Conservation (phyloP, 345 rosid genomes). For the Corchorus olitorius region DNA sequence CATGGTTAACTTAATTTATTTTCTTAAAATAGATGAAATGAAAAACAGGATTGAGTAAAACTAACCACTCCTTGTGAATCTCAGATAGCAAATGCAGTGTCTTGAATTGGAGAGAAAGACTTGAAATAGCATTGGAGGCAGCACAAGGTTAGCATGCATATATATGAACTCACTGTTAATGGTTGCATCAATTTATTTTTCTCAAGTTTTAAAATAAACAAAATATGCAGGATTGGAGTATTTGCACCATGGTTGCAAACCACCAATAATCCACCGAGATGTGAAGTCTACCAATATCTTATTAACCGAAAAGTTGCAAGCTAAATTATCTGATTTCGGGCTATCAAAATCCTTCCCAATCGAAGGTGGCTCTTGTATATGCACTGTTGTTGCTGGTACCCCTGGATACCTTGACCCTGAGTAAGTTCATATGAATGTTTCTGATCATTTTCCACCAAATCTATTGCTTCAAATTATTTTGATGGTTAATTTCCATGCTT, state of each 20-base stretch:
- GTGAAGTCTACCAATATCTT: slow-evolving; percentile 55
- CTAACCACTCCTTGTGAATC: not conserved
- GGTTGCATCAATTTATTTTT: not conserved
- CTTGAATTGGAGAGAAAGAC: slow-evolving; percentile 48
- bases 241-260: slow-evolving; percentile 61
- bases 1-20: no score
- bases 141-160: slow-evolving; percentile 44
- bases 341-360: slow-evolving; percentile 40
- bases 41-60: no score
- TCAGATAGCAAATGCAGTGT: slow-evolving; percentile 25
- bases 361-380: slow-evolving; percentile 39
- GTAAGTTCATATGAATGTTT: slow-evolving; percentile 27
- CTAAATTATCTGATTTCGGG: slow-evolving; percentile 55
- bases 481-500: not conserved
- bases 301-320: slow-evolving; percentile 42
- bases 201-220: no score
- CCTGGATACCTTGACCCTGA: slow-evolving; percentile 58
- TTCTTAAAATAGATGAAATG: no score
- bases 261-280: slow-evolving; percentile 60
- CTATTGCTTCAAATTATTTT: no score
- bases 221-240: slow-evolving; percentile 54
- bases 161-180: not conserved
- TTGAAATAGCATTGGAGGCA: slow-evolving; percentile 47
- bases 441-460: not conserved
- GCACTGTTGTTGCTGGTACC: slow-evolving; percentile 27